A percentile compares a stretch with the other conserved stretches of the same genome.
Evolutionary conservation across 192 early-diverging fungal genomes (phyloP).

Genomic region (Obelidium mucronatum): DNA sequence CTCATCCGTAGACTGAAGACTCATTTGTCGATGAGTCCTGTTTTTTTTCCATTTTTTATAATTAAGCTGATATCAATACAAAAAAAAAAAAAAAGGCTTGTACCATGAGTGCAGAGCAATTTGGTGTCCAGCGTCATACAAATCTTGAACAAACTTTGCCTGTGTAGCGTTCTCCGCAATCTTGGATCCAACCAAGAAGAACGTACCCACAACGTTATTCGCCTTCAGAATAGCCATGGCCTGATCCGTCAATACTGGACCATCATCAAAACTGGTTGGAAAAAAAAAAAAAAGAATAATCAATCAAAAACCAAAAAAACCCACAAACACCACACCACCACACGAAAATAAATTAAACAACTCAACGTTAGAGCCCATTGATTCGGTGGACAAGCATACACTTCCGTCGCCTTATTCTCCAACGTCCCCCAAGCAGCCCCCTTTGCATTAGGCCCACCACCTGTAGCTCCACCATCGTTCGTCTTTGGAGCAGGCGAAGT

Average conservation of each 20-base stretch:
- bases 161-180: slow-evolving; percentile 41
- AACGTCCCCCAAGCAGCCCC: slow-evolving; percentile 26
- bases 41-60: neutral
- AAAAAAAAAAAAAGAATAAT: neutral
- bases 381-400: neutral
- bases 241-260: slow-evolving; percentile 16
- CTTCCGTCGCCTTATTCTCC: slow-evolving; percentile 30
- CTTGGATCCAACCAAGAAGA: slow-evolving; percentile 62
- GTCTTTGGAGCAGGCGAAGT: neutral
- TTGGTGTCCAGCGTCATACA: slow-evolving; percentile 60
- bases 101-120: slow-evolving; percentile 43
- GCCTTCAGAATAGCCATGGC: slow-evolving; percentile 5
- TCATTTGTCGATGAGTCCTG: slow-evolving; percentile 29
- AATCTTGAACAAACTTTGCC: slow-evolving; percentile 53
- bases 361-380: slow-evolving; percentile 28
- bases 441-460: slow-evolving; percentile 10
- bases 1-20: slow-evolving; percentile 15
- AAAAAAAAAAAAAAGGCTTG: too few species aligned
- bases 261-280: slow-evolving; percentile 38
- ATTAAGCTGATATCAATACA: neutral
- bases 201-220: slow-evolving; percentile 50
- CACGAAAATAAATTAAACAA: neutral
- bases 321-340: neutral
- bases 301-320: neutral
- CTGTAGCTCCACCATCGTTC: slow-evolving; percentile 12